Conservation (phyloP, 1,139 yeast species). For the Wickerhamiella pararugosa region DNA sequence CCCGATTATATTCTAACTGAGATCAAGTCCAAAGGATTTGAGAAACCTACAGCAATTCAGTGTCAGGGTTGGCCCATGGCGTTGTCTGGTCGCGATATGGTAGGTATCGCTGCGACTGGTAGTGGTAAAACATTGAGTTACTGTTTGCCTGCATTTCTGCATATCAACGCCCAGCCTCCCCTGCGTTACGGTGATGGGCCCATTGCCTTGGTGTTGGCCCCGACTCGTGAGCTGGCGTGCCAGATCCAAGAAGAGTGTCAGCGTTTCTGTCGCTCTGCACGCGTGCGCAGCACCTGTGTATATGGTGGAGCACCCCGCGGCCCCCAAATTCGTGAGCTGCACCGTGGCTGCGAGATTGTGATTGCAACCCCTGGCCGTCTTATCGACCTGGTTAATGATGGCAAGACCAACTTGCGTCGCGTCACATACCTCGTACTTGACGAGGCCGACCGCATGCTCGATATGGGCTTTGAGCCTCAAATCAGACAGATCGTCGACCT, state of each 20-base stretch:
- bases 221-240: conserved; percentile 97
- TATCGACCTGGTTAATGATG: conserved; percentile 90
- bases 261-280: conserved; percentile 80
- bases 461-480: conserved; percentile 97
- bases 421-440: conserved; percentile 92
- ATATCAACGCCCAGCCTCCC: conserved; percentile 94
- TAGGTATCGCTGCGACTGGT: conserved; percentile 98
- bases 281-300: conserved; percentile 93
- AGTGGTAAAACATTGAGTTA: conserved; percentile 96
- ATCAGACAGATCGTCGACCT: conserved; percentile 89
- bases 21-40: conserved; percentile 86
- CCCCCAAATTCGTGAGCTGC: conserved; percentile 86
- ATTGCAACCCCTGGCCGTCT: conserved; percentile 98
- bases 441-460: conserved; percentile 75
- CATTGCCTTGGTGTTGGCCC: conserved; percentile 86
- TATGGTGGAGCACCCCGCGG: conserved; percentile 99
- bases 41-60: conserved; percentile 87
- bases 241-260: conserved; percentile 94
- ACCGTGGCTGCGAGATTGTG: conserved; percentile 87
- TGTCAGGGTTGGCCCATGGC: conserved; percentile 99
- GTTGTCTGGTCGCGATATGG: conserved; percentile 93
- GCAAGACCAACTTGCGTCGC: conserved; percentile 88
- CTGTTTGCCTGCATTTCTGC: conserved; percentile 93
- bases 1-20: conserved; percentile 85
- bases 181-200: conserved; percentile 94